Percentiles rank a stretch among this genome's conserved stretches.
These are phyloP conservation scores for Mucor indicus DNA, from an alignment of 371 early-diverging fungal species.

Conservation along the genomic window DNA sequence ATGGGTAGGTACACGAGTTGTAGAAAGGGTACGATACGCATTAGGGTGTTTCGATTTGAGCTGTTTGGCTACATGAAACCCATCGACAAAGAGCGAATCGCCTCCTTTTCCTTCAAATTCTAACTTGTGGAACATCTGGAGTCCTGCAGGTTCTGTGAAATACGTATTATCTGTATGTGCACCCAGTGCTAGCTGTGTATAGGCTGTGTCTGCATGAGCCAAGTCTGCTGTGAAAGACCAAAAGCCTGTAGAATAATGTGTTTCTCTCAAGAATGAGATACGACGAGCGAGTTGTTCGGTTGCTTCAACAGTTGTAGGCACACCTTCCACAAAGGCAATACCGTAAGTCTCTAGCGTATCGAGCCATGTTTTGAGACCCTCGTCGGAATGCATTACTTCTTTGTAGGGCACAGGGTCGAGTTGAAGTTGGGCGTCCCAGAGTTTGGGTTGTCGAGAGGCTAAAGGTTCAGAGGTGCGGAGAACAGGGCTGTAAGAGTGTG, in stretches of 20 bases:
- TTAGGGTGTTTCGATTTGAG: constrained; percentile 58
- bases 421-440: constrained; percentile 42
- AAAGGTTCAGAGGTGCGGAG: constrained; percentile 33
- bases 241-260: constrained; percentile 78
- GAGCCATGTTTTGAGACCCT: constrained; percentile 75
- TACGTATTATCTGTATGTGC: constrained; percentile 93
- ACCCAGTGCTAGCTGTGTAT: constrained; percentile 73
- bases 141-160: constrained; percentile 85
- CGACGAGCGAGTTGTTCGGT: constrained; percentile 69
- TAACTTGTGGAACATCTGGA: constrained; percentile 87
- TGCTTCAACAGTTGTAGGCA: constrained; percentile 65
- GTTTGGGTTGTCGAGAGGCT: constrained; percentile 18
- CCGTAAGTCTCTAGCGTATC: constrained; percentile 72
- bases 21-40: constrained; percentile 66
- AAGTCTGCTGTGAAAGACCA: constrained; percentile 85
- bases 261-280: constrained; percentile 75
- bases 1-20: constrained; percentile 63
- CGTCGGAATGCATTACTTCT: constrained; percentile 65
- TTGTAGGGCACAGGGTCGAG: constrained; percentile 56
- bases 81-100: constrained; percentile 81
- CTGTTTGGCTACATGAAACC: constrained; percentile 69
- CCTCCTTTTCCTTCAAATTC: constrained; percentile 77
- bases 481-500: constrained; percentile 72
- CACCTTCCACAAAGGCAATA: constrained; percentile 73
- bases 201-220: constrained; percentile 87